Percentiles rank a stretch among this genome's conserved stretches.
Evolutionary conservation across 2,329 filamentous ascomycete genomes (phyloP).

Genomic region (Aspergillus sp.): DNA sequence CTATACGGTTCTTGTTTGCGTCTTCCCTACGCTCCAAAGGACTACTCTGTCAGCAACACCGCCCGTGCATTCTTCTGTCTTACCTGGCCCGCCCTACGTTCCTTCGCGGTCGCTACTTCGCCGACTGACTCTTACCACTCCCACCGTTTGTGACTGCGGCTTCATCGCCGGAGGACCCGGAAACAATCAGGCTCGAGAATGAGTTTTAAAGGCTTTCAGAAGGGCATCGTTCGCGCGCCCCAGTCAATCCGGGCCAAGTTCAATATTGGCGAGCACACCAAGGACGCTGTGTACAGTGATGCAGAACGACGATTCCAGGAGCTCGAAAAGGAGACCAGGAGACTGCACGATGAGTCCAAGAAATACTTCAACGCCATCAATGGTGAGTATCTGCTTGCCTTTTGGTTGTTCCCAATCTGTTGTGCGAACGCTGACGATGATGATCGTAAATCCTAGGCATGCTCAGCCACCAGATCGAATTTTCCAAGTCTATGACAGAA

Average conservation of each 20-base stretch:
- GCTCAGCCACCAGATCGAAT: conserved; percentile 95
- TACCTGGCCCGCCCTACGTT: no score
- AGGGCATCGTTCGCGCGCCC: conserved; percentile 79
- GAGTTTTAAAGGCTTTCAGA: conserved; percentile 96
- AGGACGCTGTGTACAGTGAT: conserved; percentile 90
- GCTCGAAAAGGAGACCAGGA: conserved; percentile 91
- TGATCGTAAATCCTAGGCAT: conserved; percentile 51
- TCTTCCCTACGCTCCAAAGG: no score
- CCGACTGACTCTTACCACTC: no score
- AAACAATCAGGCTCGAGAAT: conserved; percentile 42
- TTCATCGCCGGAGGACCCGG: no score
- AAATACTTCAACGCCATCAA: conserved; percentile 98
- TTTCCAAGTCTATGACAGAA: conserved; percentile 90
- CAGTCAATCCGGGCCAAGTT: conserved; percentile 87
- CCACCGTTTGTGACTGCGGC: no score
- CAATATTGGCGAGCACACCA: conserved; percentile 91
- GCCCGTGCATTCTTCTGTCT: no score
- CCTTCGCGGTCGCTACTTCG: no score
- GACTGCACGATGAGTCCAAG: conserved; percentile 89
- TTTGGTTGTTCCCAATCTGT: conserved; percentile 1
- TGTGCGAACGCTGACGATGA: not conserved
- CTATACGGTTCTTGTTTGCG: no score
- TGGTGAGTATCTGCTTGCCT: conserved; percentile 39
- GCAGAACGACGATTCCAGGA: conserved; percentile 90
- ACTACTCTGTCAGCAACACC: no score